Evolutionary conservation across 257 asterid genomes (phyloP), one percentile per base, ranked within the genome.

Genomic region (Nemophila menziesii): DNA sequence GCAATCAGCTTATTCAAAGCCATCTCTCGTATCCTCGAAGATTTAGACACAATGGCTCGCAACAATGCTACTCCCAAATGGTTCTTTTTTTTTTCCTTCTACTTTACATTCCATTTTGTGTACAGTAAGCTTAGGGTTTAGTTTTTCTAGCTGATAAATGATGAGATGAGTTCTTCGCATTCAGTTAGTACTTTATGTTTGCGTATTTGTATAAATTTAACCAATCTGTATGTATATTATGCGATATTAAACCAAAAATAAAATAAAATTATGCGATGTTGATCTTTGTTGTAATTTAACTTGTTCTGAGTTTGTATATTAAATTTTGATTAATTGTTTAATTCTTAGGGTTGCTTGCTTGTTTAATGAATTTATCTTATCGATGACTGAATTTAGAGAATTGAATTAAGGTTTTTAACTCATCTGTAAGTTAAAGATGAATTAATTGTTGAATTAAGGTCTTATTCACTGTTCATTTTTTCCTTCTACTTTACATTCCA

Each of bases 21-120:
- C 49, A 84, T 89, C 61, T 64, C 94, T 69, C 96, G 96, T 65
- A 89, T 84, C 62, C 93, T 84, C 38, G 92, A 84, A 48, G 98
- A 89, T 5, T 76, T 73, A 39, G 93, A 84, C 46, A 76, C 67
- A 26, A 70, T 84, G 16, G 69, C 86, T 33, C 87, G 93, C 54
- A 51, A 81, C 29, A 84, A 76, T 62, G 69, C 92, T 52, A 52
- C 51, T 33, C 96, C 94, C 46, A 89, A 77, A 72, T 89, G 98
- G 98, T 89, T 33, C 39, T 5, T 7, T 43, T 22, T 42, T 51
- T 14, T 12, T 9, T 11, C 26, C 5, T 15, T n/a, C n/a, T 33
- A 23, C 26, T 22, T 24, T 5, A 11, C 16, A 24, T 14, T 15
- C 16, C 16, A 12, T 18, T 34, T 16, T 19, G 10, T 21, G 13